Conservation (phyloP, 2,329 filamentous ascomycete species). For the Knoxdaviesia capensis region DNA sequence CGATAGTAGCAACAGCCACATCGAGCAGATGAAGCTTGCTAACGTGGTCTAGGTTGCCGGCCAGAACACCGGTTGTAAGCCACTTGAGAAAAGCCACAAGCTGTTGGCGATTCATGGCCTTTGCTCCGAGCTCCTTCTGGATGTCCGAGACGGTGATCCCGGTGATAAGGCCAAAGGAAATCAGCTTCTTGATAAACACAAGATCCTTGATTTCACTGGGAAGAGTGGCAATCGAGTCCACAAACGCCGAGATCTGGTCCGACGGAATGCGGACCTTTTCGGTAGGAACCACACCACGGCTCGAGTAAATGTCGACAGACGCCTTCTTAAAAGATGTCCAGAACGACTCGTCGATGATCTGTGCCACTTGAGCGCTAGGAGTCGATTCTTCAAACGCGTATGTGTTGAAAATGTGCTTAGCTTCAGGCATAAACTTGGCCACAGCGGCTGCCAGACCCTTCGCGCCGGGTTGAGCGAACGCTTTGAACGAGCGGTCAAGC, state of each 20-base stretch:
- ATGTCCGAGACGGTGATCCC: slow-evolving; percentile 79
- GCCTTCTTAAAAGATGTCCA: slow-evolving; percentile 78
- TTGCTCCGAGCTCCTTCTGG: slow-evolving; percentile 59
- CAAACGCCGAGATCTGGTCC: slow-evolving; percentile 47
- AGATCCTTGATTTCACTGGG: slow-evolving; percentile 54
- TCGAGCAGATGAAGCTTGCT: slow-evolving; percentile 54
- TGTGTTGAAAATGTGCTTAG: slow-evolving; percentile 65
- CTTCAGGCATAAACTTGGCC: slow-evolving; percentile 50
- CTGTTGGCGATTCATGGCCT: slow-evolving; percentile 61
- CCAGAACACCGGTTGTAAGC: slow-evolving; percentile 51
- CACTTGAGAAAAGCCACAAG: slow-evolving; percentile 69
- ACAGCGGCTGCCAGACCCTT: slow-evolving; percentile 44
- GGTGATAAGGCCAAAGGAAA: slow-evolving; percentile 69
- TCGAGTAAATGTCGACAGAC: slow-evolving; percentile 75
- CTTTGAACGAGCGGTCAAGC: slow-evolving; percentile 39
- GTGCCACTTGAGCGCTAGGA: slow-evolving; percentile 62
- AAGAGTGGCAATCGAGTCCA: slow-evolving; percentile 74
- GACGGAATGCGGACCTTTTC: slow-evolving; percentile 60
- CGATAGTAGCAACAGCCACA: slow-evolving; percentile 55
- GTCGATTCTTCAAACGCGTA: slow-evolving; percentile 84
- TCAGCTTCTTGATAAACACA: slow-evolving; percentile 62
- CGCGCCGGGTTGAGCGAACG: slow-evolving; percentile 9
- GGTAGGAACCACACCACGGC: slow-evolving; percentile 68
- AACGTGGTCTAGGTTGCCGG: slow-evolving; percentile 49
- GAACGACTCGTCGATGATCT: slow-evolving; percentile 84